phyloP scores from a whole-genome alignment of 306 rosid genomes.

The Gleditsia sinensis region DNA sequence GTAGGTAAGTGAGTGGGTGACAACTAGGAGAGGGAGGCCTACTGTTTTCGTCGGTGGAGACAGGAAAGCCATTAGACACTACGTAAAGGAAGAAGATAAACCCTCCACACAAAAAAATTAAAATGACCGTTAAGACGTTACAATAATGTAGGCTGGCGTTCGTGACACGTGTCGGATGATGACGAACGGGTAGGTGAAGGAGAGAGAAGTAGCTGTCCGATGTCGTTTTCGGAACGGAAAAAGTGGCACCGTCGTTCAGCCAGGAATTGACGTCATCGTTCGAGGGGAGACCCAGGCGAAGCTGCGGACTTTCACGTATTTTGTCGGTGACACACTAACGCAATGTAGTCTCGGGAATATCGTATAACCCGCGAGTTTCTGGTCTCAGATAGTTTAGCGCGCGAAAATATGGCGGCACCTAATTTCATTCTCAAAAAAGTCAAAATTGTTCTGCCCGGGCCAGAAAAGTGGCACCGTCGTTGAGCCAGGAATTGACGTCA shows the following conservation, averaged over 20 bases:
- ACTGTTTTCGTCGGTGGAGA: constrained; percentile 41
- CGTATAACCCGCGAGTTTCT: background rate
- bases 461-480: too few species aligned
- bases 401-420: background rate
- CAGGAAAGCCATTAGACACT: too few species aligned
- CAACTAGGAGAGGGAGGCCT: constrained; percentile 20
- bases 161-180: background rate
- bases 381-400: background rate
- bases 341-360: background rate
- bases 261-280: background rate
- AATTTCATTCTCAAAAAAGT: too few species aligned
- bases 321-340: constrained; percentile 5
- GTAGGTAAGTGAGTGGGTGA: constrained; percentile 5
- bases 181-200: background rate
- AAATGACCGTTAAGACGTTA: too few species aligned
- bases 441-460: too few species aligned
- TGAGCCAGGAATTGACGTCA: too few species aligned
- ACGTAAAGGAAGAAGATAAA: background rate
- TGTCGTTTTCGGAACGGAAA: background rate
- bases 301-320: background rate
- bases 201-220: background rate
- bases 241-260: background rate
- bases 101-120: background rate
- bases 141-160: background rate
- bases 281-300: background rate